These are phyloP conservation scores for Termitomyces sp. DNA, from an alignment of 768 basidiomycete species.

Conservation along the genomic window DNA sequence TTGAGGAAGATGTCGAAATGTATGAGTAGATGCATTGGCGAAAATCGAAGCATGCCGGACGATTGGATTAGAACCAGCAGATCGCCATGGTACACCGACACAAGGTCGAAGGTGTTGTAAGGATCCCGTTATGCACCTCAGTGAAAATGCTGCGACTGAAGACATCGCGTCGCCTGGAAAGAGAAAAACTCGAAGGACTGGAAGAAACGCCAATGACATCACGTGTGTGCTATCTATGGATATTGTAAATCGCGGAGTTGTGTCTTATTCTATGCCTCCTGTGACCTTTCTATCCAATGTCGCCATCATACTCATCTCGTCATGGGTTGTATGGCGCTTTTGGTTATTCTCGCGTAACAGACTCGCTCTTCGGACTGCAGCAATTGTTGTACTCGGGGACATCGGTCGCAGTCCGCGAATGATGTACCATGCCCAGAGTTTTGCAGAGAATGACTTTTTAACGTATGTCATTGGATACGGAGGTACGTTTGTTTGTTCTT, in stretches of 20 bases:
- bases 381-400: slow-evolving; percentile 90
- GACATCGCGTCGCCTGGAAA: slow-evolving; percentile 3
- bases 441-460: slow-evolving; percentile 71
- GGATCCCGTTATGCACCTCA: slow-evolving; percentile 8
- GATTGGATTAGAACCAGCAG: slow-evolving; percentile 3
- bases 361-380: slow-evolving; percentile 62
- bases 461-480: slow-evolving; percentile 83
- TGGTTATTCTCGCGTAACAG: slow-evolving; percentile 28
- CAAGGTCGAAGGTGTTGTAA: slow-evolving; percentile 1
- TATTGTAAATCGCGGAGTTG: background rate
- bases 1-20: slow-evolving; percentile 13
- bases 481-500: slow-evolving; percentile 37
- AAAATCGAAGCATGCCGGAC: slow-evolving; percentile 20
- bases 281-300: slow-evolving; percentile 6
- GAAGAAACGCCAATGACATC: slow-evolving; percentile 14
- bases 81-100: background rate
- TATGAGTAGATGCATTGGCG: slow-evolving; percentile 16
- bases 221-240: slow-evolving; percentile 5
- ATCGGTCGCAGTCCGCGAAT: slow-evolving; percentile 94
- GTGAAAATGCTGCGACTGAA: slow-evolving; percentile 11
- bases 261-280: slow-evolving; percentile 1
- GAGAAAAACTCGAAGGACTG: background rate
- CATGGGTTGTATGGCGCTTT: slow-evolving; percentile 25
- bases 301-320: slow-evolving; percentile 8
- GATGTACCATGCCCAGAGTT: slow-evolving; percentile 98